Percentiles rank a stretch among this genome's conserved stretches.
Conservation (phyloP, 257 asterid species). For the Primulina huaijiensis region DNA sequence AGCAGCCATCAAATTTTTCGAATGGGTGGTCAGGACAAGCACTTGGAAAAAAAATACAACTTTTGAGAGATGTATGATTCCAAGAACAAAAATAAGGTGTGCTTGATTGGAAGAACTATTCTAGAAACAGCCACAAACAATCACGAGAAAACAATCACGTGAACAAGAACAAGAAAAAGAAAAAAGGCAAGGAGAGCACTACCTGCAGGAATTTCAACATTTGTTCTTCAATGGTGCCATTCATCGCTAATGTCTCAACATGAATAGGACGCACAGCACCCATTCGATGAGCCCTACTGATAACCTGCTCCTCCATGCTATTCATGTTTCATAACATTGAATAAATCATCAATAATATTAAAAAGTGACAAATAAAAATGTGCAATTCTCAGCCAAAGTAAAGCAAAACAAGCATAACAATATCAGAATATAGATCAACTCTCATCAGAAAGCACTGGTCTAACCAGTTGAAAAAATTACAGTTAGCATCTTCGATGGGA, state of each 20-base stretch:
- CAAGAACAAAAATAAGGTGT: no score
- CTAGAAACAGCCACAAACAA: not conserved
- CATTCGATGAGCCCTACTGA: conserved; percentile 99
- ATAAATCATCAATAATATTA: conserved; percentile 24
- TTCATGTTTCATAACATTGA: conserved; percentile 32
- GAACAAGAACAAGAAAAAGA: not conserved
- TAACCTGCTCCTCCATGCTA: conserved; percentile 99
- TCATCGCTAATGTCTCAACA: conserved; percentile 93
- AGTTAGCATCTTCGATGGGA: conserved; percentile 15
- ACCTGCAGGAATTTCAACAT: conserved; percentile 92
- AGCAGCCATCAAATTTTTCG: not conserved
- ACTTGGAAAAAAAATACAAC: no score
- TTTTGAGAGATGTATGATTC: no score
- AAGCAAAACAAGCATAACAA: conserved; percentile 3
- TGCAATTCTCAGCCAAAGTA: conserved; percentile 5
- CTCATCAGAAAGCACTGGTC: not conserved
- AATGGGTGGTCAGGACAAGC: not conserved
- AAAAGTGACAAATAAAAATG: conserved; percentile 5
- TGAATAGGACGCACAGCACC: conserved; percentile 90
- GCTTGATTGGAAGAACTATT: not conserved
- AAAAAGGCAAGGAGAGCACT: conserved; percentile 13
- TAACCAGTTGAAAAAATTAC: not conserved
- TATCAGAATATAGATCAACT: conserved; percentile 1
- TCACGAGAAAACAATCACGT: not conserved
- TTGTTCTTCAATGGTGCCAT: conserved; percentile 92